Evolutionary conservation across 768 basidiomycete species (phyloP), one percentile per base, ranked within the genome.

Genomic region (Lactarius hengduanensis): DNA sequence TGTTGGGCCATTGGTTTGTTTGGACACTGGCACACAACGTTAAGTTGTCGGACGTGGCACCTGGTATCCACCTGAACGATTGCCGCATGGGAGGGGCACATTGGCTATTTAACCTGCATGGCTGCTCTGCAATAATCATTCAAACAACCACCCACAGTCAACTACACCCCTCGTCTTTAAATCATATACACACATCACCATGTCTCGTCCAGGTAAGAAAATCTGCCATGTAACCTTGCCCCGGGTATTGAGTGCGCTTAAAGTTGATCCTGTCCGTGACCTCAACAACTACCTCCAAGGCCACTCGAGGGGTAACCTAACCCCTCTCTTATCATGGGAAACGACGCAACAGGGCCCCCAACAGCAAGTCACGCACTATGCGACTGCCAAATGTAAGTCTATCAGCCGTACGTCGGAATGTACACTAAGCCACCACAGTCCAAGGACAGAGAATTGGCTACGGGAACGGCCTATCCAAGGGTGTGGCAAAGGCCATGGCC

Each of bases 11-110:
- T 38, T 18, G 15, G 53, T 6, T 40, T 56, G 20, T 59, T 18
- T 5, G 38, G 66, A 13, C 32, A 36, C 57, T 53, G 62, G 50
- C 50, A 43, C 32, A n/a, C 41, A 16, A 41, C 18, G 9, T 11
- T n/a, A 8, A 54, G 38, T 54, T 63, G 57, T 55, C 59, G 41
- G 62, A 59, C 57, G 59, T 47, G 62, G 66, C 47, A 50, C 47
- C 47, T 32, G 34, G 34, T 36, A 28, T 34, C 32, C 40, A n/a
- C 26, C 32, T 11, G 22, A 6, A 7, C 28, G 15, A 11, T 40
- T 26, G 55, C 13, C 32, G 13, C 32, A 10, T 28, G 45, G 20
- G 61, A 13, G 13, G 22, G 20, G 22, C 34, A 1, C 13, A 15
- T 38, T 22, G 28, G 3, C 7, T 66, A 62, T 66, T 30, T 66